phyloP scores from a whole-genome alignment of 345 rosid species.

The Eucalyptus coolabah region DNA sequence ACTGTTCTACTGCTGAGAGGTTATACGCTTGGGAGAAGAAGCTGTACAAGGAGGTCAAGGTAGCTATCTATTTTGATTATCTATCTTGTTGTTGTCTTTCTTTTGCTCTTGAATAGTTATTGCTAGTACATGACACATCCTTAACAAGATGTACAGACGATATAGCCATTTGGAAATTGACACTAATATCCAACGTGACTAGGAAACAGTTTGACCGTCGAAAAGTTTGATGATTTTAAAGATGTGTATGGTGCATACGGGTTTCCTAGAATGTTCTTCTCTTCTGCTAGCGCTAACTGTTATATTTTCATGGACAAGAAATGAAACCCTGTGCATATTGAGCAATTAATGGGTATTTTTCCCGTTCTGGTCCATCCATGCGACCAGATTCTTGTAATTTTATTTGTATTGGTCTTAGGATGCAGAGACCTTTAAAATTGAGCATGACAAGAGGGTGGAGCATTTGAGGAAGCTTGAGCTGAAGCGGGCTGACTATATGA shows the following conservation, averaged over 20 bases:
- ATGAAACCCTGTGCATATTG: background rate
- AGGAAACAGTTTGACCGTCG: background rate
- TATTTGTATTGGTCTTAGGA: conserved; percentile 12
- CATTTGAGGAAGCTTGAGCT: conserved; percentile 74
- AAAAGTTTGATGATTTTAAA: background rate
- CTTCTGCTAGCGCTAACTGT: background rate
- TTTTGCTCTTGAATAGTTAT: background rate
- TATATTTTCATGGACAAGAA: background rate
- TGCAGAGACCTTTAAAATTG: conserved; percentile 56
- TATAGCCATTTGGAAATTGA: background rate
- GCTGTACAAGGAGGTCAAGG: conserved; percentile 88
- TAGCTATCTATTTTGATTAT: background rate
- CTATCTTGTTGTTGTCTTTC: background rate
- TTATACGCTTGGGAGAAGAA: conserved; percentile 97
- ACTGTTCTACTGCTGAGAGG: conserved; percentile 78
- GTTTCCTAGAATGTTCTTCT: background rate
- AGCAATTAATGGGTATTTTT: background rate
- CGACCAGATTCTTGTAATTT: background rate
- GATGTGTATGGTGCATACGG: background rate
- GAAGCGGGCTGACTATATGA: conserved; percentile 75
- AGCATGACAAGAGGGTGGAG: conserved; percentile 75
- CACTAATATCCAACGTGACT: background rate
- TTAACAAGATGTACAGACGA: background rate
- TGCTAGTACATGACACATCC: background rate
- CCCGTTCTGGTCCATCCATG: background rate